These are phyloP conservation scores for Apiotrichum brassicae DNA, from an alignment of 1,284 basidiomycete species.

Conservation along the genomic window DNA sequence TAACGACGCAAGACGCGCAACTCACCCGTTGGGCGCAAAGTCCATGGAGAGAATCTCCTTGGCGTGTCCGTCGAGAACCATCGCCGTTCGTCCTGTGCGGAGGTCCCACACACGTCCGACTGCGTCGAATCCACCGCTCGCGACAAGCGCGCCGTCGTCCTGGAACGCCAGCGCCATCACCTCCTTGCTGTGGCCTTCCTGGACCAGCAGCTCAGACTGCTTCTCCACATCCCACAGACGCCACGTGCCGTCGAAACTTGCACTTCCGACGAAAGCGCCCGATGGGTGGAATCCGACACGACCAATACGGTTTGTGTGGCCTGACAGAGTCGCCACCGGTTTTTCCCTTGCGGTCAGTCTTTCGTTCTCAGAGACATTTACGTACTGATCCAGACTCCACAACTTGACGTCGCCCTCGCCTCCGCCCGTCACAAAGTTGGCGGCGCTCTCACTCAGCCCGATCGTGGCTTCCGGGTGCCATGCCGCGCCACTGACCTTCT, in stretches of 20 bases:
- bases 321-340: constrained; percentile 73
- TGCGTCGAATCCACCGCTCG: constrained; percentile 78
- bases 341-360: constrained; percentile 54
- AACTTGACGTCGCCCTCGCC: constrained; percentile 79
- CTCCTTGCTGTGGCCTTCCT: constrained; percentile 97
- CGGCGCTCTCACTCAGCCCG: constrained; percentile 59
- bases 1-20: background rate
- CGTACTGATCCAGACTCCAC: constrained; percentile 76
- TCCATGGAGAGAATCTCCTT: constrained; percentile 85
- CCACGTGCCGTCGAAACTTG: constrained; percentile 99
- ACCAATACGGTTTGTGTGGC: constrained; percentile 85
- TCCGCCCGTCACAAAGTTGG: constrained; percentile 87
- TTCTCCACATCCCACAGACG: constrained; percentile 87
- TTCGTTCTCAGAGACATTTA: background rate
- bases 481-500: constrained; percentile 88
- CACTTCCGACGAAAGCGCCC: constrained; percentile 84
- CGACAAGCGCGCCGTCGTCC: constrained; percentile 74
- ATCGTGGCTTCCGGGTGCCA: constrained; percentile 95
- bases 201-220: constrained; percentile 72
- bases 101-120: constrained; percentile 97
- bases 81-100: constrained; percentile 88
- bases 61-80: constrained; percentile 97
- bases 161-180: constrained; percentile 95
- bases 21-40: constrained; percentile 91
- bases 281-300: constrained; percentile 94